A percentile compares a stretch with the other conserved stretches of the same genome.
phyloP scores from a whole-genome alignment of 352 stramenopile genomes.

The Globisporangium acanthophoron region DNA sequence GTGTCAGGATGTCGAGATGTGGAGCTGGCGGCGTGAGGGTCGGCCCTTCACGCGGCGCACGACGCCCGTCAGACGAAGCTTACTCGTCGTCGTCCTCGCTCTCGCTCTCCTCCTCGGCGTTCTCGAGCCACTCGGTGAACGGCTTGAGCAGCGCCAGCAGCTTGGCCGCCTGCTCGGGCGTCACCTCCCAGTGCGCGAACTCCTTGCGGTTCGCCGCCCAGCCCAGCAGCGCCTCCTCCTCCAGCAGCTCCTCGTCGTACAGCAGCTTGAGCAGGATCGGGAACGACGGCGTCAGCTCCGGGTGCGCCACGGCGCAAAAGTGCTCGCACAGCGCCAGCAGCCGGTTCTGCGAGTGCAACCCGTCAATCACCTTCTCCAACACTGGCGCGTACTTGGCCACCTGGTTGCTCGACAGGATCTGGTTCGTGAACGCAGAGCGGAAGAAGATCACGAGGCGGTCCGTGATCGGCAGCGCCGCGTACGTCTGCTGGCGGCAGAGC shows the following conservation, averaged over 20 bases:
- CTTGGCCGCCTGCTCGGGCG: constrained; percentile 78
- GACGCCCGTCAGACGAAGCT: neutral
- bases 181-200: constrained; percentile 86
- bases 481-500: constrained; percentile 92
- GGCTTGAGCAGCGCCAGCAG: constrained; percentile 88
- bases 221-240: constrained; percentile 93
- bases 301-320: constrained; percentile 88
- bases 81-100: constrained; percentile 65
- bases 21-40: too few species aligned
- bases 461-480: constrained; percentile 85
- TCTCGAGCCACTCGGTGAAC: constrained; percentile 97
- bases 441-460: constrained; percentile 95
- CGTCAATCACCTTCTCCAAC: constrained; percentile 82
- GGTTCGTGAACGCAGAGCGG: constrained; percentile 79
- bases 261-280: constrained; percentile 95
- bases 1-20: neutral
- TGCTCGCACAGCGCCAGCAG: constrained; percentile 90
- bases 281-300: constrained; percentile 76
- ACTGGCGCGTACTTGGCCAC: constrained; percentile 82
- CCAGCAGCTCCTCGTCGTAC: constrained; percentile 95
- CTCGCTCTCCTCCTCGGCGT: constrained; percentile 91
- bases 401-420: constrained; percentile 92
- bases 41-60: too few species aligned
- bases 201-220: constrained; percentile 87
- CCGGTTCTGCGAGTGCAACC: constrained; percentile 89